phyloP scores from a whole-genome alignment of 2,329 filamentous ascomycete genomes.

The Ustulina deusta region DNA sequence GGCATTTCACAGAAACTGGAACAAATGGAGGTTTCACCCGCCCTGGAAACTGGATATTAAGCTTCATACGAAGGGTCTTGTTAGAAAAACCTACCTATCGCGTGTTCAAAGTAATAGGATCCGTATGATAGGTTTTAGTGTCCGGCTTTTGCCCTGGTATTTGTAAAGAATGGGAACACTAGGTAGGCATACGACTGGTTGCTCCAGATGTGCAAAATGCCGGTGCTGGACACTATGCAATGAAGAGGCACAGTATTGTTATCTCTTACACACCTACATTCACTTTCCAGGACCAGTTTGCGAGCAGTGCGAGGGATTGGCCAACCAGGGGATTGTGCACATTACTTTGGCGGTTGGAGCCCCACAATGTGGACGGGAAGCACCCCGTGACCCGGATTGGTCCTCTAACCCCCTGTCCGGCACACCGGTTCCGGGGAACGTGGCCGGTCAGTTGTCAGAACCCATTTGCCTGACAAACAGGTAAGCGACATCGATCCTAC shows the following conservation, averaged over 20 bases:
- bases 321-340: conserved; percentile 4
- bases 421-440: conserved; percentile 36
- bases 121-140: neutral
- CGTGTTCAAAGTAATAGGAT: neutral
- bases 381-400: conserved; percentile 36
- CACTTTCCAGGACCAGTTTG: too few relatives aligned
- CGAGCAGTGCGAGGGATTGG: conserved; percentile 19
- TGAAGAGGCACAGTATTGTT: conserved; percentile 12
- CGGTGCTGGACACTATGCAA: conserved; percentile 2
- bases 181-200: neutral
- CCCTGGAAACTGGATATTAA: neutral
- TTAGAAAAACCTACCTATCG: neutral
- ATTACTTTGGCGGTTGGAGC: conserved; percentile 2
- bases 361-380: conserved; percentile 32
- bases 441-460: conserved; percentile 38
- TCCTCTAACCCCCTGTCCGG: conserved; percentile 34
- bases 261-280: conserved; percentile 23
- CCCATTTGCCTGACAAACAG: conserved; percentile 25
- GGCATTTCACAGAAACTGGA: neutral
- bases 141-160: neutral
- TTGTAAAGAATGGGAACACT: conserved; percentile 23
- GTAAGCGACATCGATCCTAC: conserved; percentile 24
- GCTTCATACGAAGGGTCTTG: neutral
- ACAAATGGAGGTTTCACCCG: neutral
- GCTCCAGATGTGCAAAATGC: neutral